Conservation (phyloP, 2,329 filamentous ascomycete species). For the Xylaria sp. region DNA sequence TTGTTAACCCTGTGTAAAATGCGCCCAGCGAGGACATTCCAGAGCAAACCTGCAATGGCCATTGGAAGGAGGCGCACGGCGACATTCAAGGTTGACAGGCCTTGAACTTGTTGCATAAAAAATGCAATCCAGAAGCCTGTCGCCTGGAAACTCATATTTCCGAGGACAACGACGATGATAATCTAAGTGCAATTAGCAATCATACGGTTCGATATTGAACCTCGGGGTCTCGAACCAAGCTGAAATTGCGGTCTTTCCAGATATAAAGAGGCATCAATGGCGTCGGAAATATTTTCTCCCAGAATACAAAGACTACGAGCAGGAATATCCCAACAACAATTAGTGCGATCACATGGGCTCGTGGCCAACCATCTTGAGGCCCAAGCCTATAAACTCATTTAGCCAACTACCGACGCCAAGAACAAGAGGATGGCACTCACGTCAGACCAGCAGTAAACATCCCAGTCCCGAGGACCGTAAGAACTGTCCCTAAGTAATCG, state of each 20-base stretch:
- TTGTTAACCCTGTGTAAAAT: slow-evolving; percentile 69
- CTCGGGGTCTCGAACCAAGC: slow-evolving; percentile 51
- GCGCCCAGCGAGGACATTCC: slow-evolving; percentile 66
- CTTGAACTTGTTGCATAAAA: slow-evolving; percentile 65
- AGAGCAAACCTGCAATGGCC: slow-evolving; percentile 65
- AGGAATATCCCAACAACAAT: slow-evolving; percentile 63
- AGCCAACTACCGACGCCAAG: slow-evolving; percentile 8
- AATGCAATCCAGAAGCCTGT: slow-evolving; percentile 68
- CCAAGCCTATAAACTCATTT: slow-evolving; percentile 46
- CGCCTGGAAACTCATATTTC: slow-evolving; percentile 67
- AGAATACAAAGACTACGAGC: slow-evolving; percentile 63
- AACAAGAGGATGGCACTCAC: slow-evolving; percentile 43
- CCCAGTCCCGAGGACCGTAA: slow-evolving; percentile 69
- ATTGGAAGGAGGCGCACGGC: slow-evolving; percentile 70
- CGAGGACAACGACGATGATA: slow-evolving; percentile 61
- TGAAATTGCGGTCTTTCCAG: slow-evolving; percentile 69
- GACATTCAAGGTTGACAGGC: slow-evolving; percentile 60
- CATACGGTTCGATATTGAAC: slow-evolving; percentile 4
- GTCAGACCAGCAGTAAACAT: slow-evolving; percentile 67
- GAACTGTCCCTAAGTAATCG: slow-evolving; percentile 63
- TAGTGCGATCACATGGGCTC: slow-evolving; percentile 65
- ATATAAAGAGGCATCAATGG: slow-evolving; percentile 60
- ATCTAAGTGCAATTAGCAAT: slow-evolving; percentile 47
- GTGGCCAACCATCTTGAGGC: slow-evolving; percentile 66
- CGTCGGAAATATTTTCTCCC: slow-evolving; percentile 60